Evolutionary conservation across 2,329 filamentous ascomycete genomes (phyloP), one percentile per base, ranked within the genome.

Genomic region (Talaromyces funiculosus): DNA sequence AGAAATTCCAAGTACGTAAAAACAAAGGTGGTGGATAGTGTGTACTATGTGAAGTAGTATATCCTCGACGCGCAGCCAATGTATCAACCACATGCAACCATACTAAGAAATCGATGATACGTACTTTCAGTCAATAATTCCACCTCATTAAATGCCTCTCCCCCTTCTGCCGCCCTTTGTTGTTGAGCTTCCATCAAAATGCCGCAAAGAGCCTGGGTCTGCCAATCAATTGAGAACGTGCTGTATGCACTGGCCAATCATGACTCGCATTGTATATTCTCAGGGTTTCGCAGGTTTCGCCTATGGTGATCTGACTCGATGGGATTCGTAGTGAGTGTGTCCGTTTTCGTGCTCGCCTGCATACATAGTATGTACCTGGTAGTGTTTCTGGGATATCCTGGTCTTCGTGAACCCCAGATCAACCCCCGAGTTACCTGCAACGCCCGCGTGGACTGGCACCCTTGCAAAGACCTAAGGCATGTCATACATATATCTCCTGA

Each of bases 201-300:
- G 45, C 29, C 26, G n/a, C 47, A 51, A 33, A 18, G 26, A 51
- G 47, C 33, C 57, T n/a, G 33, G 18, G 38, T 43, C 43, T 38
- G 45, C 61, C 61, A 63, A 63, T 63, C 61, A 47, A 42, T 56
- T 59, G 9, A 16, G 55, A 63, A 63, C 61, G 61, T 63, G 61
- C 61, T 18, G 54, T 14, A 26, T 22, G 43, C 43, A 60, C 51
- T 45, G 47, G 35, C 60, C 51, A 53, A 57, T 57, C 55, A 57
- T 42, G 22, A 33, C 35, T 31, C 45, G 24, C 26, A 4, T 31
- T 31, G 7, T 10, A 49, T 24, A 7, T 42, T 3, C 42, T 45
- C 42, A 26, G 5, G 12, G 9, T n/a, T 26, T n/a, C n/a, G 6
- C 42, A n/a, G 20, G 9, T 26, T 26, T 26, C 22, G 12, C 22